Evolutionary conservation across 2,329 filamentous ascomycete genomes (phyloP).

Genomic region (Xylaria hypoxylon): DNA sequence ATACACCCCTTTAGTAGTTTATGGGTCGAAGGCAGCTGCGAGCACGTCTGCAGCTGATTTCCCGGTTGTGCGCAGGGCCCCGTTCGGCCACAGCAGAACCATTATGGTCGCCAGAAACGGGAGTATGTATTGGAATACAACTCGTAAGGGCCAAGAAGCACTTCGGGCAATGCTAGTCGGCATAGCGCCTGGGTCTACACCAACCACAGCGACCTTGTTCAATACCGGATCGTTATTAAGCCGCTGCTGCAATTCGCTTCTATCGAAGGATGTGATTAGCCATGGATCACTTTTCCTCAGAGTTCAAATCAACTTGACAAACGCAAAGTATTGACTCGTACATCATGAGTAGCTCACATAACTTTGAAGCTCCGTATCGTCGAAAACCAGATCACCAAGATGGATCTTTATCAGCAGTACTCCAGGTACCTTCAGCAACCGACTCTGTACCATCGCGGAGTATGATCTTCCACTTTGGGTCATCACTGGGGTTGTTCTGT

Average conservation of each 20-base stretch:
- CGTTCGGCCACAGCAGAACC: too few relatives aligned
- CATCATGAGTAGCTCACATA: not conserved
- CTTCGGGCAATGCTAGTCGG: not conserved
- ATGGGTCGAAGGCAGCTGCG: too few relatives aligned
- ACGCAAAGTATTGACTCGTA: not conserved
- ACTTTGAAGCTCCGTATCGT: constrained; percentile 1
- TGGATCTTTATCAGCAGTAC: not conserved
- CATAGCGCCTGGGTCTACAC: not conserved
- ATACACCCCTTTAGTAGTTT: too few relatives aligned
- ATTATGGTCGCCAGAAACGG: too few relatives aligned
- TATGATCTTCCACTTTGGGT: not conserved
- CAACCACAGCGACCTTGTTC: not conserved
- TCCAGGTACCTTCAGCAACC: not conserved
- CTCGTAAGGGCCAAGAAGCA: not conserved
- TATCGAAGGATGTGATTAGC: too few relatives aligned
- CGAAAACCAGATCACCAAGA: not conserved
- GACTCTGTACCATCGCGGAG: not conserved
- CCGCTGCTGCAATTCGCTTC: not conserved
- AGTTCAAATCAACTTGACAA: too few relatives aligned
- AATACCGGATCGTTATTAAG: not conserved
- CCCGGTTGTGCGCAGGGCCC: too few relatives aligned
- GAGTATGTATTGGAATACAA: not conserved
- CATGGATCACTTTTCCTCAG: too few relatives aligned
- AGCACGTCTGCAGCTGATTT: too few relatives aligned
- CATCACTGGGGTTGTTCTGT: too few relatives aligned